Percentiles rank a stretch among this genome's conserved stretches.
phyloP scores from a whole-genome alignment of 176 grass and related monocot genomes.

The Saccharum officinarum region DNA sequence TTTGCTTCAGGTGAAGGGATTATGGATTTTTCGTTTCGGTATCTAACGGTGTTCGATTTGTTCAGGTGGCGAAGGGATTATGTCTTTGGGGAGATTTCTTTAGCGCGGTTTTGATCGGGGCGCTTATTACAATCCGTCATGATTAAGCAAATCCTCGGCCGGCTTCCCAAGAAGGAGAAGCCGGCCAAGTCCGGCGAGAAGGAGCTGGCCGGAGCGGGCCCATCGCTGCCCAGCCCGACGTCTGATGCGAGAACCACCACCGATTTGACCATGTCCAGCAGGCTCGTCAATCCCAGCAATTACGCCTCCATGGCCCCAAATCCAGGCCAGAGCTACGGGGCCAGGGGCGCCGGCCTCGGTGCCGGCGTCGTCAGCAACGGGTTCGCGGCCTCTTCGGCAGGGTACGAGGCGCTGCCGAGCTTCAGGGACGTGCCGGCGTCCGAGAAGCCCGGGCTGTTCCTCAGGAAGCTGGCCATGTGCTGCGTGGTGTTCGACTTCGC shows the following conservation, averaged over 20 bases:
- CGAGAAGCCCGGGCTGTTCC: conserved; percentile 51
- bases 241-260: conserved; percentile 54
- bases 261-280: conserved; percentile 55
- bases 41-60: conserved; percentile 14
- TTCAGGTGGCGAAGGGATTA: conserved; percentile 19
- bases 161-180: conserved; percentile 75
- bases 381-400: background rate
- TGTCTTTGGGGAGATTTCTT: conserved; percentile 20
- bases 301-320: conserved; percentile 21
- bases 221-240: conserved; percentile 43
- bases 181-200: conserved; percentile 61
- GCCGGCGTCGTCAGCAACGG: conserved; percentile 45
- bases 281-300: conserved; percentile 36
- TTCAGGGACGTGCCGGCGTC: conserved; percentile 52
- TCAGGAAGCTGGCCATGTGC: conserved; percentile 66
- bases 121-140: conserved; percentile 21
- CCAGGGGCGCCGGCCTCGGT: conserved; percentile 21
- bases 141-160: conserved; percentile 78
- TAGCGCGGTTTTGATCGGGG: conserved; percentile 27
- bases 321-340: conserved; percentile 32
- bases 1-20: background rate
- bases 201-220: conserved; percentile 50
- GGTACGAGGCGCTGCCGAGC: conserved; percentile 57
- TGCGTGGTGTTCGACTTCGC: conserved; percentile 60
- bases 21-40: background rate